Percentiles rank a stretch among this genome's conserved stretches.
Conservation (phyloP, 169 alveolate species). For the Plasmodium gaboni region DNA sequence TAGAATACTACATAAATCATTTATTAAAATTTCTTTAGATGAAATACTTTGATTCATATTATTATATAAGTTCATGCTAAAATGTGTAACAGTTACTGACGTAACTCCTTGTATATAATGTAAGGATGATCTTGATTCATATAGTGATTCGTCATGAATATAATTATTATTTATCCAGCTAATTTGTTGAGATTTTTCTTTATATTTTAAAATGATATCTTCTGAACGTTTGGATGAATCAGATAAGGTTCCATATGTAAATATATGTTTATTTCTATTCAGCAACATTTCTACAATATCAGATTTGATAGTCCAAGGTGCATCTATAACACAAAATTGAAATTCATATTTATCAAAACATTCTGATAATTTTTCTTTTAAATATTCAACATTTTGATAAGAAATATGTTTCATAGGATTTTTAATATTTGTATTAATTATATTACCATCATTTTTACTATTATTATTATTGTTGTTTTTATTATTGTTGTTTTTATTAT, state of each 20-base stretch:
- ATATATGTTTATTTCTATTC: slow-evolving; percentile 27
- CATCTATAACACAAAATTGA: slow-evolving; percentile 62
- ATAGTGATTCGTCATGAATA: slow-evolving; percentile 62
- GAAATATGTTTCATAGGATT: not conserved
- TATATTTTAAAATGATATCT: slow-evolving; percentile 42
- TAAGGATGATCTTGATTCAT: slow-evolving; percentile 39
- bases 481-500: not conserved
- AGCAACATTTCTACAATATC: slow-evolving; percentile 25
- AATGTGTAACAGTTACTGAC: slow-evolving; percentile 49
- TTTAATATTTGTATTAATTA: not conserved
- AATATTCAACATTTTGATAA: slow-evolving; percentile 8
- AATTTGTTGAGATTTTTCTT: slow-evolving; percentile 16
- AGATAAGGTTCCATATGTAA: slow-evolving; percentile 70
- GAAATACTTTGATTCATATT: slow-evolving; percentile 26
- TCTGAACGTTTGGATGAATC: slow-evolving; percentile 14
- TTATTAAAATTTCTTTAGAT: slow-evolving; percentile 33
- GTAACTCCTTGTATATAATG: slow-evolving; percentile 25
- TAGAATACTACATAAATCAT: slow-evolving; percentile 42
- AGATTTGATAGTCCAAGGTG: slow-evolving; percentile 57
- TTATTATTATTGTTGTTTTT: not conserved
- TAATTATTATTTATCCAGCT: slow-evolving; percentile 72
- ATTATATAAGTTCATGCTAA: slow-evolving; percentile 25
- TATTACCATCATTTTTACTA: not conserved
- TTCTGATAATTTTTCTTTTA: slow-evolving; percentile 24
- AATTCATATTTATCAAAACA: slow-evolving; percentile 24